Conservation (phyloP, 495 filamentous ascomycete genomes). For the Cladorrhinum samala region DNA sequence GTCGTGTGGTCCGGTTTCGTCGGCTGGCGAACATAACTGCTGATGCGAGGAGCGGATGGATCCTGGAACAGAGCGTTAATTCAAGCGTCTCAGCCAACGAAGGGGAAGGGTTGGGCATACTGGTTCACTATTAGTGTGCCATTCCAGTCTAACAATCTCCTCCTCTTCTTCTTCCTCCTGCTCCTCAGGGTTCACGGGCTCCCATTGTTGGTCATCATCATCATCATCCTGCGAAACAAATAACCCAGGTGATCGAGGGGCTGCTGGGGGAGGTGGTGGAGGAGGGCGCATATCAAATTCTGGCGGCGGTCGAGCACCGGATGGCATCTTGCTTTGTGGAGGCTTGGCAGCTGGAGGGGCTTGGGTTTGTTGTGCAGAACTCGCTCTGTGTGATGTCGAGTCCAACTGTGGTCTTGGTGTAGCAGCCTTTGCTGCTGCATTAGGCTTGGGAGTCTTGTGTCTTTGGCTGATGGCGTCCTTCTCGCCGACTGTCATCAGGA, state of each 20-base stretch:
- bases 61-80: conserved; percentile 29
- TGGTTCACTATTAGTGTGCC: conserved; percentile 64
- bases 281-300: conserved; percentile 33
- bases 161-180: conserved; percentile 58
- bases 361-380: conserved; percentile 20
- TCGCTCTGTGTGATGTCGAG: conserved; percentile 30
- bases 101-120: conserved; percentile 27
- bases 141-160: conserved; percentile 55
- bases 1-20: conserved; percentile 19
- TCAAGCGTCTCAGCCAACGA: not conserved
- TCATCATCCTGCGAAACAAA: conserved; percentile 74
- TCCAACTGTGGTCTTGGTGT: conserved; percentile 30
- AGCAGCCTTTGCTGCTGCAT: conserved; percentile 20
- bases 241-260: conserved; percentile 36
- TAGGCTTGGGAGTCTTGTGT: conserved; percentile 33
- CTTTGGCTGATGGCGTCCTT: conserved; percentile 40
- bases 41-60: conserved; percentile 32
- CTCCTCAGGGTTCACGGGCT: conserved; percentile 67
- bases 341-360: conserved; percentile 1
- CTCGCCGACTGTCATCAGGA: conserved; percentile 91
- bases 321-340: conserved; percentile 15
- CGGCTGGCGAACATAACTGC: conserved; percentile 26
- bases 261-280: conserved; percentile 48
- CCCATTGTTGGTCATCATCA: conserved; percentile 74
- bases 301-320: conserved; percentile 14